A percentile compares a stretch with the other conserved stretches of the same genome.
Evolutionary conservation across 2,329 filamentous ascomycete species (phyloP).

Genomic region (Monilinia polystroma): DNA sequence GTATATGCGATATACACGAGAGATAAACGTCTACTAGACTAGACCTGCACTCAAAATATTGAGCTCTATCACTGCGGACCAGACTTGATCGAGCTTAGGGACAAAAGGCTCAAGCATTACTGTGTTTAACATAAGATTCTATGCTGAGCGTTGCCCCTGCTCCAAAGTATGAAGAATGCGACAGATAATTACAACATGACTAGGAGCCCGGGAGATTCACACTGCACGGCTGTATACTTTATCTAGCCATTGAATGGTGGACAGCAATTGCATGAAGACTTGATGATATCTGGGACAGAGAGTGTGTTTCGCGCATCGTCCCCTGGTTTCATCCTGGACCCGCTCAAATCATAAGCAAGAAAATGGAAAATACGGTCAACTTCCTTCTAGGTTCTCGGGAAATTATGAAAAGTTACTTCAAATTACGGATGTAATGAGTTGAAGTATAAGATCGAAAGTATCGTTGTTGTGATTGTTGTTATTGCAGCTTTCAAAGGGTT

Average conservation of each 20-base stretch:
- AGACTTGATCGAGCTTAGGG: slow-evolving; percentile 13
- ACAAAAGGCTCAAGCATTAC: slow-evolving; percentile 14
- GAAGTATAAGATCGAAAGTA: neutral
- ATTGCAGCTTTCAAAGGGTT: neutral
- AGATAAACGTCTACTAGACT: neutral
- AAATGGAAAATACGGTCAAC: neutral
- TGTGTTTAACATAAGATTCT: slow-evolving; percentile 20
- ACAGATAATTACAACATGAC: slow-evolving; percentile 1
- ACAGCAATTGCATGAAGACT: neutral
- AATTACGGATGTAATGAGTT: neutral
- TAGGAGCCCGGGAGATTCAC: neutral
- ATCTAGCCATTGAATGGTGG: neutral
- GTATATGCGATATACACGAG: slow-evolving; percentile 4
- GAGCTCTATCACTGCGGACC: slow-evolving; percentile 3
- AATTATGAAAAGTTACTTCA: neutral
- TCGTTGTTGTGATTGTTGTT: neutral
- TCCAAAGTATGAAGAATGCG: neutral
- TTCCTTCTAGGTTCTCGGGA: neutral
- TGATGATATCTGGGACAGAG: slow-evolving; percentile 21
- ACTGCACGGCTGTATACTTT: neutral
- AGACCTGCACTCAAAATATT: slow-evolving; percentile 6
- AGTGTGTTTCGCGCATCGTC: slow-evolving; percentile 20
- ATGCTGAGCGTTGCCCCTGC: slow-evolving; percentile 9
- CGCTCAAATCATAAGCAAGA: slow-evolving; percentile 5
- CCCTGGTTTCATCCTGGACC: slow-evolving; percentile 23